Conservation (phyloP, 441 rosid species). For the Biscutella laevigata region DNA sequence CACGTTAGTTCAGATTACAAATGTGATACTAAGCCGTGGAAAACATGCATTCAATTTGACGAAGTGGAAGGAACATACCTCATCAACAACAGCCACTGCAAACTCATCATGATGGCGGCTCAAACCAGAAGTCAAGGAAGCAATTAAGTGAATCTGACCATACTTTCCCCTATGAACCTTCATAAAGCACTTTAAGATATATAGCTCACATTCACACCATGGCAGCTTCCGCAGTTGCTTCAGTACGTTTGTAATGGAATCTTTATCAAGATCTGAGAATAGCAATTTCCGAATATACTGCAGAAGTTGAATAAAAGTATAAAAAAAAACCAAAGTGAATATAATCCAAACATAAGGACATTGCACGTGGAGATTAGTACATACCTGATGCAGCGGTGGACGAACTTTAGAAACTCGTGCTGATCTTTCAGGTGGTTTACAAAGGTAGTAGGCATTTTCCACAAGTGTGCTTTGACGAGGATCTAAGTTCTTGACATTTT, state of each 20-base stretch:
- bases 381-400: constrained; percentile 92
- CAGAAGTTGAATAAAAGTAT: constrained; percentile 23
- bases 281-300: constrained; percentile 92
- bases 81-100: constrained; percentile 97
- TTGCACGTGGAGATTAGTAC: not conserved
- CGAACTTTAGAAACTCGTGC: constrained; percentile 85
- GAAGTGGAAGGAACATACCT: constrained; percentile 46
- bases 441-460: constrained; percentile 97
- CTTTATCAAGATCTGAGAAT: constrained; percentile 95
- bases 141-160: constrained; percentile 95
- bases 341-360: constrained; percentile 1
- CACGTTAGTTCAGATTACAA: not conserved
- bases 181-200: constrained; percentile 95
- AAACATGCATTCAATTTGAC: constrained; percentile 1
- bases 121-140: constrained; percentile 95
- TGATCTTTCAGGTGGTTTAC: constrained; percentile 99
- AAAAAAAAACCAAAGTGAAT: constrained; percentile 1
- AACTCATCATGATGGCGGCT: constrained; percentile 97
- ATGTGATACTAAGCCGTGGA: not conserved
- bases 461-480: constrained; percentile 98
- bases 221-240: constrained; percentile 98
- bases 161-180: constrained; percentile 95
- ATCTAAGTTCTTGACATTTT: constrained; percentile 98
- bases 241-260: constrained; percentile 82
- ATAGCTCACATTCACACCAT: constrained; percentile 90